Evolutionary conservation across 2,329 filamentous ascomycete genomes (phyloP).

Genomic region (Aplosporella prunicola): DNA sequence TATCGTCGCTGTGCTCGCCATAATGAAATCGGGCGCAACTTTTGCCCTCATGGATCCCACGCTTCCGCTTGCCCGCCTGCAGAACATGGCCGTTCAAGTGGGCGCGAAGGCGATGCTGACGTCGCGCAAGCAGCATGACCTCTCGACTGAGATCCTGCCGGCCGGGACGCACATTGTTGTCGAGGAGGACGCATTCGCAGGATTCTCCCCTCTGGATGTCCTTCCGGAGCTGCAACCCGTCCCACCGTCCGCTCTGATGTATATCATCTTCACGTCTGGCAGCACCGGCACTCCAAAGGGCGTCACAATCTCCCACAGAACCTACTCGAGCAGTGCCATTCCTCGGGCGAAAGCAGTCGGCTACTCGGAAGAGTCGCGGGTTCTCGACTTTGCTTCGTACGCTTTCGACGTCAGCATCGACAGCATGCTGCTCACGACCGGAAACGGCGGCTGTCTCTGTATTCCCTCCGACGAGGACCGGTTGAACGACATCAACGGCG

Average conservation of each 20-base stretch:
- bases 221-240: neutral
- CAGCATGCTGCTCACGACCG: slow-evolving; percentile 16
- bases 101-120: slow-evolving; percentile 1
- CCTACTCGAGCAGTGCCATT: slow-evolving; percentile 22
- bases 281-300: slow-evolving; percentile 16
- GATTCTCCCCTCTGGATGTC: neutral
- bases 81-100: slow-evolving; percentile 2
- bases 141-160: slow-evolving; percentile 22
- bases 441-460: slow-evolving; percentile 52
- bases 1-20: slow-evolving; percentile 13
- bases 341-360: slow-evolving; percentile 25
- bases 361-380: slow-evolving; percentile 17
- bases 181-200: neutral
- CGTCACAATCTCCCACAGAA: slow-evolving; percentile 15
- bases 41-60: slow-evolving; percentile 7
- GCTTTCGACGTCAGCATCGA: slow-evolving; percentile 25
- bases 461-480: slow-evolving; percentile 47
- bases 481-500: slow-evolving; percentile 40
- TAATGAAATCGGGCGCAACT: slow-evolving; percentile 13
- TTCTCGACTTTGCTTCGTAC: slow-evolving; percentile 17
- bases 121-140: slow-evolving; percentile 16
- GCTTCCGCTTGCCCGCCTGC: slow-evolving; percentile 3
- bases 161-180: slow-evolving; percentile 15
- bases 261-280: slow-evolving; percentile 30
- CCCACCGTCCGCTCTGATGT: neutral